These are phyloP conservation scores for Ceratobasidium sp. DNA, from an alignment of 1,284 basidiomycete species.

Conservation along the genomic window DNA sequence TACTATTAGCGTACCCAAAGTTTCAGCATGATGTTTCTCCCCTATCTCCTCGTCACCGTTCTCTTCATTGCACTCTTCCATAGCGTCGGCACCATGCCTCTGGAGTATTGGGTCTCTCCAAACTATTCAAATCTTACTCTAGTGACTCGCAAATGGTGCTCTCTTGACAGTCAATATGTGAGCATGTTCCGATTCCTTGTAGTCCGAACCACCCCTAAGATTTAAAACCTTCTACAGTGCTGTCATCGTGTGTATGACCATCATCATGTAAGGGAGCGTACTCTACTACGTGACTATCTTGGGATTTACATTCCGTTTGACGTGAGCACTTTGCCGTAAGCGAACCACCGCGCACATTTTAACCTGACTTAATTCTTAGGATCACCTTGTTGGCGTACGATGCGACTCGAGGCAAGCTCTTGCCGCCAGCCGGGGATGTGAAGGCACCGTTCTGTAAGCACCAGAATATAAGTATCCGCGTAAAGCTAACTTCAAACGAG, in stretches of 20 bases:
- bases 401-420: slow-evolving; percentile 7
- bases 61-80: neutral
- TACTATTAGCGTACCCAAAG: neutral
- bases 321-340: neutral
- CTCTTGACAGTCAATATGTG: slow-evolving; percentile 29
- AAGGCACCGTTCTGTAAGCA: slow-evolving; percentile 21
- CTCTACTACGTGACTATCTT: slow-evolving; percentile 32
- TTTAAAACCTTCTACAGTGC: neutral
- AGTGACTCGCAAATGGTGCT: slow-evolving; percentile 23
- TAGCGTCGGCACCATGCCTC: neutral
- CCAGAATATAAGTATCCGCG: neutral
- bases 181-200: neutral
- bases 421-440: neutral
- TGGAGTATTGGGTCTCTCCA: slow-evolving; percentile 3
- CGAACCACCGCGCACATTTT: neutral
- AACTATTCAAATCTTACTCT: slow-evolving; percentile 20
- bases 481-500: neutral
- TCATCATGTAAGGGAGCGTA: neutral
- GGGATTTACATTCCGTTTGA: slow-evolving; percentile 38
- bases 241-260: slow-evolving; percentile 37
- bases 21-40: slow-evolving; percentile 13
- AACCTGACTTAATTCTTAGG: neutral
- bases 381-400: slow-evolving; percentile 34
- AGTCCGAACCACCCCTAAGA: neutral
- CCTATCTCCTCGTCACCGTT: neutral